A percentile compares a stretch with the other conserved stretches of the same genome.
Evolutionary conservation across 768 basidiomycete species (phyloP).

Genomic region (Collybiopsis confluens): DNA sequence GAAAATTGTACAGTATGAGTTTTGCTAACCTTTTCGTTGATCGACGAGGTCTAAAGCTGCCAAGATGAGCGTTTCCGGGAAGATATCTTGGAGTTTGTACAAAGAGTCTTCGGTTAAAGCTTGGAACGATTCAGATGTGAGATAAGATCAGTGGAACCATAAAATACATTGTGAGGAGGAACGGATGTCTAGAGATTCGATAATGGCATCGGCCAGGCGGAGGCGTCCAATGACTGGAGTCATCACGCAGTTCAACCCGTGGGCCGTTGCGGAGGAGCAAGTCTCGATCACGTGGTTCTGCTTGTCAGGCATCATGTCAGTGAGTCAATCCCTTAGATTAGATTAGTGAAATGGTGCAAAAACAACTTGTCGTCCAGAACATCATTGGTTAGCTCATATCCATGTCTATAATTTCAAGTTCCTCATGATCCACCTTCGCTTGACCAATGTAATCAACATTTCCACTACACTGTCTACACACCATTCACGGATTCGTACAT

Average conservation of each 20-base stretch:
- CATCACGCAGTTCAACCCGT: slow-evolving; percentile 7
- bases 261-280: too few species aligned
- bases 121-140: neutral
- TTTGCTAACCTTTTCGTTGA: slow-evolving; percentile 52
- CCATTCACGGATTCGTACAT: too few species aligned
- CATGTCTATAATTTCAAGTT: too few species aligned
- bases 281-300: too few species aligned
- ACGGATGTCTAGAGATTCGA: slow-evolving; percentile 27
- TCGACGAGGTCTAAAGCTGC: slow-evolving; percentile 80
- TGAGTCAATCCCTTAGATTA: too few species aligned
- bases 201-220: slow-evolving; percentile 21
- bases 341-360: too few species aligned
- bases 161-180: neutral
- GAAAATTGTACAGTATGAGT: neutral
- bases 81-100: slow-evolving; percentile 50
- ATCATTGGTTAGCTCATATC: too few species aligned
- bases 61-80: slow-evolving; percentile 60
- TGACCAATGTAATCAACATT: too few species aligned
- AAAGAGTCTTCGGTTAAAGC: slow-evolving; percentile 49
- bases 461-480: too few species aligned
- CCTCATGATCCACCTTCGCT: too few species aligned
- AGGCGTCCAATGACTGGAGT: slow-evolving; percentile 21
- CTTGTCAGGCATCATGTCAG: too few species aligned
- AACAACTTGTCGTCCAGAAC: too few species aligned
- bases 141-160: neutral